Percentiles rank a stretch among this genome's conserved stretches.
phyloP scores from a whole-genome alignment of 257 asterid species.

The Oldenlandia corymbosa region DNA sequence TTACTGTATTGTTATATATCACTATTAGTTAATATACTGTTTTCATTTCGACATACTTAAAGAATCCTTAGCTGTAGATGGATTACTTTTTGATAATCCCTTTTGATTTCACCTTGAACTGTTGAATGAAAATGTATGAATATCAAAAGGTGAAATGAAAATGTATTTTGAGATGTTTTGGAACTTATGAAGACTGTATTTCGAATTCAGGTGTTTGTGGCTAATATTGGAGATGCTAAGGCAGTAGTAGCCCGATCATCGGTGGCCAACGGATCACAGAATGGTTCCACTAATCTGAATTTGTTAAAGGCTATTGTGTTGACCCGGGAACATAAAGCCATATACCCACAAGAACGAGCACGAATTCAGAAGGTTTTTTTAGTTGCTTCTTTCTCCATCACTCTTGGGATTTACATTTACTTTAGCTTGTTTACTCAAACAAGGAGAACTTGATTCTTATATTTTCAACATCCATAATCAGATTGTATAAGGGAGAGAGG shows the following conservation, averaged over 20 bases:
- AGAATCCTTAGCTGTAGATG: no score
- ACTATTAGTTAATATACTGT: no score
- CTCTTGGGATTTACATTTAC: neutral
- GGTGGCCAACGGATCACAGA: slow-evolving; percentile 36
- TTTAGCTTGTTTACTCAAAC: neutral
- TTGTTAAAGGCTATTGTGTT: slow-evolving; percentile 67
- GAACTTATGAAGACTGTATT: neutral
- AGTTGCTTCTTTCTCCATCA: neutral
- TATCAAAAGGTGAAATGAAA: no score
- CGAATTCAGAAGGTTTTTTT: slow-evolving; percentile 72
- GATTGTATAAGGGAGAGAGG: neutral
- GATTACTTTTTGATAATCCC: no score
- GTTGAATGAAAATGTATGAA: no score
- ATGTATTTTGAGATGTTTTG: no score
- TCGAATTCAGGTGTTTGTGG: slow-evolving; percentile 64
- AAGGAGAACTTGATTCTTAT: neutral
- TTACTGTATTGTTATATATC: no score
- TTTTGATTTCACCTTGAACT: no score
- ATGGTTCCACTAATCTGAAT: slow-evolving; percentile 25
- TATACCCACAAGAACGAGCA: slow-evolving; percentile 85
- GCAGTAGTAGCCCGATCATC: slow-evolving; percentile 82
- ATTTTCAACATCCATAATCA: slow-evolving; percentile 2
- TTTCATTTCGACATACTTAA: no score
- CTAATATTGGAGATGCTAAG: slow-evolving; percentile 90
- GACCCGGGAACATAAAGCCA: slow-evolving; percentile 90